Evolutionary conservation across 2,329 filamentous ascomycete genomes (phyloP).

Genomic region (Onygenales sp.): DNA sequence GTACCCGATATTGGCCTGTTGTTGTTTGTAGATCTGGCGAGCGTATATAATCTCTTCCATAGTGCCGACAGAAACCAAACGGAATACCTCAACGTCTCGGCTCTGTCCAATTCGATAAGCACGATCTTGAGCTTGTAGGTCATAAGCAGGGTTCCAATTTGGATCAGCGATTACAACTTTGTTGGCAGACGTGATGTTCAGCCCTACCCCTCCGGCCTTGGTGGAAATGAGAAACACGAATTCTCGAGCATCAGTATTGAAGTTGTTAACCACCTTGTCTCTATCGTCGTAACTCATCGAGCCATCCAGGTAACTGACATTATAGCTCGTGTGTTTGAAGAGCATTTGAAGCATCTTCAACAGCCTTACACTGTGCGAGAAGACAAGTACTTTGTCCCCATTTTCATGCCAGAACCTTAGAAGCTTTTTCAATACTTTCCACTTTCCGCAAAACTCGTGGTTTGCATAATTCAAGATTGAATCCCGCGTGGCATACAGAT

Average conservation of each 20-base stretch:
- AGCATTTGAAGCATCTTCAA: slow-evolving; percentile 75
- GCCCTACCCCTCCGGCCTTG: slow-evolving; percentile 79
- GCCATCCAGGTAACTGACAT: slow-evolving; percentile 83
- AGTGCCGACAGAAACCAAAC: slow-evolving; percentile 80
- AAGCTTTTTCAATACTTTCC: slow-evolving; percentile 80
- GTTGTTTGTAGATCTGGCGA: slow-evolving; percentile 96
- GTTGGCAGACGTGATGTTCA: slow-evolving; percentile 96
- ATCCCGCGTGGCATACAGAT: slow-evolving; percentile 65
- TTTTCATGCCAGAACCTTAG: slow-evolving; percentile 82
- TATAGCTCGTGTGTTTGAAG: slow-evolving; percentile 82
- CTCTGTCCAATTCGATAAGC: slow-evolving; percentile 93
- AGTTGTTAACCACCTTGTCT: slow-evolving; percentile 72
- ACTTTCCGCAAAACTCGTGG: slow-evolving; percentile 91
- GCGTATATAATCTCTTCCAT: slow-evolving; percentile 98
- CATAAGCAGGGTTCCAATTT: slow-evolving; percentile 94
- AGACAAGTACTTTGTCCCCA: slow-evolving; percentile 90
- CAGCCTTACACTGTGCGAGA: slow-evolving; percentile 82
- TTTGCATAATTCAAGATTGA: slow-evolving; percentile 73
- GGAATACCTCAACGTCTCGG: slow-evolving; percentile 89
- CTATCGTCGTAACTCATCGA: slow-evolving; percentile 75
- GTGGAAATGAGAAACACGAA: slow-evolving; percentile 97
- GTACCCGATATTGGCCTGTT: slow-evolving; percentile 96
- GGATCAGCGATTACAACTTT: slow-evolving; percentile 97
- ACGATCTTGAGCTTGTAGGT: slow-evolving; percentile 90
- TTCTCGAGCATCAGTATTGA: slow-evolving; percentile 76